Evolutionary conservation across 2,329 filamentous ascomycete species (phyloP).

Genomic region (Sclerotinia glacialis): DNA sequence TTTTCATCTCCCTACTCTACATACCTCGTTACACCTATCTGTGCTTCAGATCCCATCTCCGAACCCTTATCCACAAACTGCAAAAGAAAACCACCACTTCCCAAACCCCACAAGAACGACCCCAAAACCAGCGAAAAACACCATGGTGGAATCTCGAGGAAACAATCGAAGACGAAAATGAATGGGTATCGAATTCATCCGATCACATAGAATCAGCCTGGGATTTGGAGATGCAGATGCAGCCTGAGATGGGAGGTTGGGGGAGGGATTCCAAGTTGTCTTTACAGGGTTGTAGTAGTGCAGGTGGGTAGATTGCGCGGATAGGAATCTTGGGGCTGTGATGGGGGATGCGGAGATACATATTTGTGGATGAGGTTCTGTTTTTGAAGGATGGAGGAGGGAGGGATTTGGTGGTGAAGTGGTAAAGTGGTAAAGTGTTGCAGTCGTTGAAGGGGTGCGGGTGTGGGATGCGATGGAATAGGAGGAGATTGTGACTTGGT

Average conservation of each 20-base stretch:
- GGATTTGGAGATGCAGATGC: background rate
- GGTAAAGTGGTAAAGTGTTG: too few species aligned
- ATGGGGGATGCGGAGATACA: too few species aligned
- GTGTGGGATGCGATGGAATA: background rate
- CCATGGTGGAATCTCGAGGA: background rate
- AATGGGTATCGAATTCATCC: background rate
- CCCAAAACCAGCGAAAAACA: background rate
- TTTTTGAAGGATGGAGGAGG: too few species aligned
- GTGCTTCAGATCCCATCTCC: background rate
- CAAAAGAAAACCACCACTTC: background rate
- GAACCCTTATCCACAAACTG: background rate
- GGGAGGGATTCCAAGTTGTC: too few species aligned
- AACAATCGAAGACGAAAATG: background rate
- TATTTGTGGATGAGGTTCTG: too few species aligned
- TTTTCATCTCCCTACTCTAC: background rate
- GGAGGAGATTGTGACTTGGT: background rate
- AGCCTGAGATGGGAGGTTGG: too few species aligned
- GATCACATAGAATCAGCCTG: background rate
- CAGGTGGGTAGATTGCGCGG: too few species aligned
- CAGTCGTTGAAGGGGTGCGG: too few species aligned
- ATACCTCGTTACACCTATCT: background rate
- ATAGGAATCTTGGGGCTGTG: too few species aligned
- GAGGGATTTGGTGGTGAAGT: too few species aligned
- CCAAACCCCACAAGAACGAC: too few species aligned
- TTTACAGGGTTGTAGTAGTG: too few species aligned